Base-by-base conservation (phyloP, 305 asterid genomes). In the Solanum hybrid region DNA sequence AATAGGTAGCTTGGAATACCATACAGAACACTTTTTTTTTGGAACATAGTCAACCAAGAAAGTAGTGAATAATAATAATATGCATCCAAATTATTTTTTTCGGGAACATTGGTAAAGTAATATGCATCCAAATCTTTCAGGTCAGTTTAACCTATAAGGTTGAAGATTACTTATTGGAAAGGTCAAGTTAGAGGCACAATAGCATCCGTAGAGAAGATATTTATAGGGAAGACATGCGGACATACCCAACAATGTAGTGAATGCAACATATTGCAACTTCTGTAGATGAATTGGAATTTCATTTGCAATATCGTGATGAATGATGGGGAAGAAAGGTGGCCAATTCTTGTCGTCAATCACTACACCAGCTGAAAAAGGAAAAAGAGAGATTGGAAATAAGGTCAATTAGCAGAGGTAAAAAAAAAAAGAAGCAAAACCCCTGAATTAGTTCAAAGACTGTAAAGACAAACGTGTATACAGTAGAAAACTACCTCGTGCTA, bases 221-320 rank as follows among this genome's bases (percentile, higher is more conserved):
- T 85, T 86, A 12, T 61, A 22, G 20, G 29, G 51, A 85, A 32
- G 78, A 57, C 14, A 57, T n/a, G 3, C 7, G 0, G 79, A 45
- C 94, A 90, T 97, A 97, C 99, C 99, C 93, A 97, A 91, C 89
- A 92, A 92, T 89, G 99, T 92, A 22, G 97, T 94, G 92, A 97
- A 96, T 86, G 99, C 99, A 73, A 96, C 98, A 92, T 97, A 97
- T 90, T 94, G 98, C 93, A 94, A 45, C 91, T 89, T 95, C 93
- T 97, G 99, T 65, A 97, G 95, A 93, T 97, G 99, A 89, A 95
- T 91, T 57, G 99, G 99, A 89, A 97, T 97, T 90, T 97, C 99
- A 91, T 93, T 95, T 90, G 95, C 93, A 33, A 97, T 96, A 93
- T 97, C 99, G 91, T 97, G 95, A 92, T 97, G 99, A 90, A 97